phyloP scores from a whole-genome alignment of 1,139 yeast species.

The Candida tropicalis region DNA sequence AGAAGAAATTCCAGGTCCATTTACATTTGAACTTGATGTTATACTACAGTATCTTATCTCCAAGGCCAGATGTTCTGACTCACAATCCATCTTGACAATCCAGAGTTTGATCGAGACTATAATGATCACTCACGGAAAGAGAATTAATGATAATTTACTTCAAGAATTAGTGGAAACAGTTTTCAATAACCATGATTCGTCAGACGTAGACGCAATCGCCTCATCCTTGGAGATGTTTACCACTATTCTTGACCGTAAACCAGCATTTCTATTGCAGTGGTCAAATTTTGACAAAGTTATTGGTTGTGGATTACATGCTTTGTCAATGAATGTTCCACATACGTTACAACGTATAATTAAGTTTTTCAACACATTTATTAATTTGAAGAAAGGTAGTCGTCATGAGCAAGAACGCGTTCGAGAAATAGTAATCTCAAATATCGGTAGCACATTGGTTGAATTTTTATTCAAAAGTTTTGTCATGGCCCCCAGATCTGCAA shows the following conservation, averaged over 20 bases:
- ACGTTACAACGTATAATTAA: conserved; percentile 61
- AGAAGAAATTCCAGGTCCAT: conserved; percentile 59
- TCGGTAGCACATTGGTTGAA: conserved; percentile 24
- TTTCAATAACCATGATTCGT: conserved; percentile 39
- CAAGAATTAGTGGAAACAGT: conserved; percentile 28
- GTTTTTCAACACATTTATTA: conserved; percentile 66
- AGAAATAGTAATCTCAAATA: conserved; percentile 31
- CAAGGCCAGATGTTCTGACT: conserved; percentile 34
- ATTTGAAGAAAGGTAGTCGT: conserved; percentile 53
- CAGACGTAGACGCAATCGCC: conserved; percentile 58
- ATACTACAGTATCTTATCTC: conserved; percentile 49
- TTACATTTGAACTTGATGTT: conserved; percentile 49
- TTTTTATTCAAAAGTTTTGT: conserved; percentile 40
- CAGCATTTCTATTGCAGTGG: conserved; percentile 48
- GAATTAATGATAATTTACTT: conserved; percentile 32
- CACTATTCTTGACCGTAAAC: conserved; percentile 52
- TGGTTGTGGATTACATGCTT: conserved; percentile 44
- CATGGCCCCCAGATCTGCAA: conserved; percentile 59
- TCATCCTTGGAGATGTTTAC: conserved; percentile 44
- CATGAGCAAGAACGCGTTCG: conserved; percentile 46
- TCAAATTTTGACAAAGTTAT: conserved; percentile 36
- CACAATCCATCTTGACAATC: conserved; percentile 39
- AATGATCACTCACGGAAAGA: conserved; percentile 34
- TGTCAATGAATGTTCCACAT: conserved; percentile 63
- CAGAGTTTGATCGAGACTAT: conserved; percentile 46